Percentiles rank a stretch among this genome's conserved stretches.
Conservation (phyloP, 495 filamentous ascomycete genomes). For the Trichoderma virens region DNA sequence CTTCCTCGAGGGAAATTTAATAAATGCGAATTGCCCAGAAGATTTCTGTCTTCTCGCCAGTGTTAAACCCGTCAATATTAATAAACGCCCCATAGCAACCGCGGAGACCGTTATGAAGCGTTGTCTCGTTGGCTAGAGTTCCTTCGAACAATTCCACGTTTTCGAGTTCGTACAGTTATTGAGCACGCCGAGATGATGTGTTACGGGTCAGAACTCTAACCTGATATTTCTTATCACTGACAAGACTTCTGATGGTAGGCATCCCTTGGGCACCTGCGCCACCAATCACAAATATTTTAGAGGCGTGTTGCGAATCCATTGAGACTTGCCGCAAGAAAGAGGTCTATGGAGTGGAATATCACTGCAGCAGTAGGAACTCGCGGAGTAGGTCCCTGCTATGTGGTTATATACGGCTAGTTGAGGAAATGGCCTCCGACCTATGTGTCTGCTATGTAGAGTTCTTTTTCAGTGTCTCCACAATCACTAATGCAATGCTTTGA, state of each 20-base stretch:
- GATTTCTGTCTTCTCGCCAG: not conserved
- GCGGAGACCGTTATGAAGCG: not conserved
- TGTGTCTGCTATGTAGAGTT: no score
- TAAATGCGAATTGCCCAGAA: not conserved
- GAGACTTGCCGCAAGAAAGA: no score
- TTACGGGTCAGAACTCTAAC: not conserved
- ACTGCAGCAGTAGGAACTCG: no score
- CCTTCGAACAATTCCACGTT: not conserved
- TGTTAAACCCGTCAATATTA: not conserved
- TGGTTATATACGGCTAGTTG: no score
- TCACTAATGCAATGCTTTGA: no score
- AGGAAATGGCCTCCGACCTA: no score
- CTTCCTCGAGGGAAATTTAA: not conserved
- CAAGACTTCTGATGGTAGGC: not conserved
- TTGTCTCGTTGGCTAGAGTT: not conserved
- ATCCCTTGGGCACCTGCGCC: not conserved
- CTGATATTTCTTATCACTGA: not conserved
- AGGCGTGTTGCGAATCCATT: no score
- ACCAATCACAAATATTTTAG: not conserved
- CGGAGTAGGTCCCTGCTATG: no score
- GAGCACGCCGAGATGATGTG: not conserved
- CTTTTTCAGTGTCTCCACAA: no score
- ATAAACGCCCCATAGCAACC: not conserved
- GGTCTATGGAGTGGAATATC: no score
- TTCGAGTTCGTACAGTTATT: not conserved